Conservation (phyloP, 768 basidiomycete genomes). For the Filobasidium floriforme region DNA sequence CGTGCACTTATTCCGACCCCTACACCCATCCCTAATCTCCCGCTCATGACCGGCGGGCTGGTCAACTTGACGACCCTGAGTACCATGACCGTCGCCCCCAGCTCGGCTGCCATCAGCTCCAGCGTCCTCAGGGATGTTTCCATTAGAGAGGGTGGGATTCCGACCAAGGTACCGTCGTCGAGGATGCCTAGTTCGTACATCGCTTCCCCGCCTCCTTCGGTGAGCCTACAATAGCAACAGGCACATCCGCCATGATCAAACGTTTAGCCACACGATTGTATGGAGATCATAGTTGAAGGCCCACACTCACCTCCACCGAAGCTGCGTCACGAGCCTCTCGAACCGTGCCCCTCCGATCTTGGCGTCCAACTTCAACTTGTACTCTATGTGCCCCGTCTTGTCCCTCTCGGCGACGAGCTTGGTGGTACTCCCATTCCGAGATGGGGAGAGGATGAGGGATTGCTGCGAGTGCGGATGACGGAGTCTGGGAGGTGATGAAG, state of each 20-base stretch:
- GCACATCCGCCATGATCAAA: conserved; percentile 72
- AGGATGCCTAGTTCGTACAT: conserved; percentile 72
- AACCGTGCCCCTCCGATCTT: conserved; percentile 38
- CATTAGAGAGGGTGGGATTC: conserved; percentile 63
- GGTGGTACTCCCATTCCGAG: conserved; percentile 6
- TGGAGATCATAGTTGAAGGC: no score
- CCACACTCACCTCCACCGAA: conserved; percentile 2
- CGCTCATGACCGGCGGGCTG: background rate
- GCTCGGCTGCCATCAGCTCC: conserved; percentile 87
- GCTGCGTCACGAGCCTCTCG: conserved; percentile 59
- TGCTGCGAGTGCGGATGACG: conserved; percentile 6
- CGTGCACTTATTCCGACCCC: background rate
- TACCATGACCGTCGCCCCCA: conserved; percentile 83
- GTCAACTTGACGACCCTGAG: conserved; percentile 63
- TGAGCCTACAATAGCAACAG: conserved; percentile 50
- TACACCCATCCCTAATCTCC: background rate
- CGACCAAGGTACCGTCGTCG: conserved; percentile 79
- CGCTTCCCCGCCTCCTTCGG: conserved; percentile 74
- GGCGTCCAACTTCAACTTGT: conserved; percentile 52
- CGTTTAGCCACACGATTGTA: no score
- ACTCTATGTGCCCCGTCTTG: conserved; percentile 75
- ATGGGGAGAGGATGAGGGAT: conserved; percentile 4
- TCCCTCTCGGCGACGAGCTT: conserved; percentile 40
- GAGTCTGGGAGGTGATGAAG: background rate
- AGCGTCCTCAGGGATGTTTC: conserved; percentile 76